These are phyloP conservation scores for Taiozyma onychis DNA, from an alignment of 1,139 yeast genomes.

Conservation along the genomic window DNA sequence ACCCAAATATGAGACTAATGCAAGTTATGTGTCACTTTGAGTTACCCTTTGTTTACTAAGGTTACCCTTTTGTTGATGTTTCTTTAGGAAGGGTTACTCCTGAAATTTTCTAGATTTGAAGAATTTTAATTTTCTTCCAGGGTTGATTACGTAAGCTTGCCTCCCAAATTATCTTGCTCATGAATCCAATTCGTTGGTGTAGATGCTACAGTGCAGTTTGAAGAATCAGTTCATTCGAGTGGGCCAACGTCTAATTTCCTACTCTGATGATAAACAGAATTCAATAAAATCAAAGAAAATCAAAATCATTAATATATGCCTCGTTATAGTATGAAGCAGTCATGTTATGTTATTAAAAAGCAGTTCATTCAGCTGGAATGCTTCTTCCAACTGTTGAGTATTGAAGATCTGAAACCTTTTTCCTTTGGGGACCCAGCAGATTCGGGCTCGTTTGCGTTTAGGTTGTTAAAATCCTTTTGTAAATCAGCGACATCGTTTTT, in stretches of 20 bases:
- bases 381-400: constrained; percentile 20
- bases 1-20: background rate
- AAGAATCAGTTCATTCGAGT: background rate
- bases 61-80: background rate
- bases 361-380: constrained; percentile 1
- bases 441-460: constrained; percentile 4
- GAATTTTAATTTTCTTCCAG: background rate
- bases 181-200: background rate
- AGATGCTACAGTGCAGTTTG: too few relatives aligned
- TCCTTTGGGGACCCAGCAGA: background rate
- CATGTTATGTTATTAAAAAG: background rate
- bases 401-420: constrained; percentile 12
- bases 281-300: background rate
- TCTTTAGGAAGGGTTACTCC: background rate
- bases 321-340: background rate
- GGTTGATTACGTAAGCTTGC: background rate
- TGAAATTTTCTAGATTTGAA: background rate
- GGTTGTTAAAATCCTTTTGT: constrained; percentile 15
- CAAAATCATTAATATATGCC: background rate
- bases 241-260: background rate
- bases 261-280: background rate
- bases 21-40: background rate
- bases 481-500: constrained; percentile 13
- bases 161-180: background rate
- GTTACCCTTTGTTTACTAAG: background rate